phyloP scores from a whole-genome alignment of 306 rosid genomes.

The Quercus robur region DNA sequence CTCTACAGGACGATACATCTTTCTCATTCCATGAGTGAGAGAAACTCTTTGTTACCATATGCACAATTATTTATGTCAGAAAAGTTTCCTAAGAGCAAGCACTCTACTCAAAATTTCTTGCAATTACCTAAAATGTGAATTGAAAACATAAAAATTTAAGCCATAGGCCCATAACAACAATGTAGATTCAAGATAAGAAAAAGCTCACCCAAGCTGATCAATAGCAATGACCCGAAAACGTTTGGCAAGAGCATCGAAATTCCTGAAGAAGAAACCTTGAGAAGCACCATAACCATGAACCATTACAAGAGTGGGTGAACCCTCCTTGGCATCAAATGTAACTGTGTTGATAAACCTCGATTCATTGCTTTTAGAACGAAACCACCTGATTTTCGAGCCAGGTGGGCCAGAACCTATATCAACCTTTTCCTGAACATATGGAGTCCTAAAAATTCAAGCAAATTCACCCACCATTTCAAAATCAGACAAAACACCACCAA shows the following conservation, averaged over 20 bases:
- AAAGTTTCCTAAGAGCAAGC: no score
- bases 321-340: slow-evolving; percentile 63
- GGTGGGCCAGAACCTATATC: slow-evolving; percentile 94
- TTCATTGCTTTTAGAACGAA: slow-evolving; percentile 74
- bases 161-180: background rate
- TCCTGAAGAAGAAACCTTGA: slow-evolving; percentile 94
- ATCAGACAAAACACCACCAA: no score
- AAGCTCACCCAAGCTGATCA: slow-evolving; percentile 92
- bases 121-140: no score
- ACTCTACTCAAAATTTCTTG: no score
- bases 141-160: no score
- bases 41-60: no score
- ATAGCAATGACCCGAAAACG: slow-evolving; percentile 84
- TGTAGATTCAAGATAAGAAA: slow-evolving; percentile 6
- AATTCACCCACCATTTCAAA: no score
- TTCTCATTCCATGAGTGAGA: no score
- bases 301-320: slow-evolving; percentile 86
- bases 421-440: slow-evolving; percentile 84
- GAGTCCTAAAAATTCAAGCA: slow-evolving; percentile 56
- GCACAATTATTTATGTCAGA: no score
- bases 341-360: slow-evolving; percentile 83
- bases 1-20: no score
- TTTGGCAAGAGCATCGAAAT: slow-evolving; percentile 86
- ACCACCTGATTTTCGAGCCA: slow-evolving; percentile 80
- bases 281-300: slow-evolving; percentile 91